A percentile compares a stretch with the other conserved stretches of the same genome.
These are phyloP conservation scores for Diaporthe vexans DNA, from an alignment of 2,329 filamentous ascomycete genomes.

Conservation along the genomic window DNA sequence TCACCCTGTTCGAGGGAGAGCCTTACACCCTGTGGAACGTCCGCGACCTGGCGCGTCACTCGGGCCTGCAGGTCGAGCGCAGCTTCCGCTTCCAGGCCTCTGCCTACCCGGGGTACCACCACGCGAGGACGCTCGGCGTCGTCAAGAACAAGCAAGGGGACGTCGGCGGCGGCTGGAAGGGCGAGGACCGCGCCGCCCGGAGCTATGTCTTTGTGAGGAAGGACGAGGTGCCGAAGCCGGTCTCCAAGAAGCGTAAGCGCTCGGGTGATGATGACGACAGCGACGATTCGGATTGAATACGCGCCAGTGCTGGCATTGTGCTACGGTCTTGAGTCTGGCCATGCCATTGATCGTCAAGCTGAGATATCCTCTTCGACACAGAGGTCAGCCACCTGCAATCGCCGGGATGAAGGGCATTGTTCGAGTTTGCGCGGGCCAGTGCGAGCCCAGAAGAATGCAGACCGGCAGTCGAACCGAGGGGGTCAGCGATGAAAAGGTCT, in stretches of 20 bases:
- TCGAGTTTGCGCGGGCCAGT: neutral
- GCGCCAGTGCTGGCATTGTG: neutral
- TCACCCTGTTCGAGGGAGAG: slow-evolving; percentile 93
- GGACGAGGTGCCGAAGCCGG: slow-evolving; percentile 58
- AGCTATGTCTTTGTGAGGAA: slow-evolving; percentile 75
- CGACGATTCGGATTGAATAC: slow-evolving; percentile 48
- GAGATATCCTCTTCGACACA: neutral
- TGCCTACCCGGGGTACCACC: slow-evolving; percentile 80
- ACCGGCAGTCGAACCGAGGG: neutral
- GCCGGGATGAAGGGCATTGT: neutral
- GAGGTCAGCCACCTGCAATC: neutral
- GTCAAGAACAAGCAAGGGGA: slow-evolving; percentile 63
- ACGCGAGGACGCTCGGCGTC: slow-evolving; percentile 80
- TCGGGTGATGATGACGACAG: slow-evolving; percentile 49
- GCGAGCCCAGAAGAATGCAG: neutral
- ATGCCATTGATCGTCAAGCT: neutral
- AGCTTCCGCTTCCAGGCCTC: slow-evolving; percentile 78
- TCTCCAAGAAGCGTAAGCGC: slow-evolving; percentile 49
- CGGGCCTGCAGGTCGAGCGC: slow-evolving; percentile 76
- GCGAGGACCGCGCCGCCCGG: slow-evolving; percentile 66
- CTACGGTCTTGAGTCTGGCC: slow-evolving; percentile 1
- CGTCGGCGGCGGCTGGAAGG: slow-evolving; percentile 62
- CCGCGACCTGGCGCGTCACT: slow-evolving; percentile 85
- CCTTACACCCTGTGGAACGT: slow-evolving; percentile 98
- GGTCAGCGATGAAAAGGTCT: neutral